Percentiles rank a stretch among this genome's conserved stretches.
These are phyloP conservation scores for Tagetes erecta DNA, from an alignment of 129 eudicot genomes.

Conservation along the genomic window DNA sequence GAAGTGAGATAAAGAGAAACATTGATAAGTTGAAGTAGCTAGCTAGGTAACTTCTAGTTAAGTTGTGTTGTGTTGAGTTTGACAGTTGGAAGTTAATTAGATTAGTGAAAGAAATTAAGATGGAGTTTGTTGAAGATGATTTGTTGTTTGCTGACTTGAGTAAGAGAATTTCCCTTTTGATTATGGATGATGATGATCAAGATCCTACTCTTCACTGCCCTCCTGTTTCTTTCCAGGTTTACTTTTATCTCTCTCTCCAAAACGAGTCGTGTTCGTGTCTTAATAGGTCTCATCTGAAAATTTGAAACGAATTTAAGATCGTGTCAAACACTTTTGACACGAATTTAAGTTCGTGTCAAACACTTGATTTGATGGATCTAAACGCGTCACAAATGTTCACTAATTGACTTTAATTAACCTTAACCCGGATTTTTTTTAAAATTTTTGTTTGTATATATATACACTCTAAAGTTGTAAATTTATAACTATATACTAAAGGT, in stretches of 20 bases:
- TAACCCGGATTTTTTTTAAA: no score
- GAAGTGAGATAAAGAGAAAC: not conserved
- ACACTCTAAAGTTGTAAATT: no score
- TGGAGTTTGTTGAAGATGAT: constrained; percentile 59
- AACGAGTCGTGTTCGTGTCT: no score
- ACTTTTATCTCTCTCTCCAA: not conserved
- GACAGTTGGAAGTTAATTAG: constrained; percentile 14
- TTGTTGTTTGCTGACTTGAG: constrained; percentile 79
- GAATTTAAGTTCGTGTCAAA: no score
- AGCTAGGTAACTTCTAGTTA: not conserved
- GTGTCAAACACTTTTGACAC: no score
- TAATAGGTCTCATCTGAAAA: no score
- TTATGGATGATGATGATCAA: constrained; percentile 83
- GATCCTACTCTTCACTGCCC: constrained; percentile 46
- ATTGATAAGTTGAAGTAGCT: constrained; percentile 16
- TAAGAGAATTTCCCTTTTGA: constrained; percentile 78
- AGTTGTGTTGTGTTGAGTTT: constrained; percentile 6
- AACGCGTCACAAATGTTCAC: no score
- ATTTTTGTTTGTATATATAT: no score
- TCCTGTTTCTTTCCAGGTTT: constrained; percentile 69
- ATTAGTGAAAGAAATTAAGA: not conserved
- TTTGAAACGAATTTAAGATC: no score
- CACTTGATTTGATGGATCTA: no score
- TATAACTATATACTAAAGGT: no score
- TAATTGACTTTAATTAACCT: no score